Conservation (phyloP, 768 basidiomycete species). For the Lactarius akahatsu region DNA sequence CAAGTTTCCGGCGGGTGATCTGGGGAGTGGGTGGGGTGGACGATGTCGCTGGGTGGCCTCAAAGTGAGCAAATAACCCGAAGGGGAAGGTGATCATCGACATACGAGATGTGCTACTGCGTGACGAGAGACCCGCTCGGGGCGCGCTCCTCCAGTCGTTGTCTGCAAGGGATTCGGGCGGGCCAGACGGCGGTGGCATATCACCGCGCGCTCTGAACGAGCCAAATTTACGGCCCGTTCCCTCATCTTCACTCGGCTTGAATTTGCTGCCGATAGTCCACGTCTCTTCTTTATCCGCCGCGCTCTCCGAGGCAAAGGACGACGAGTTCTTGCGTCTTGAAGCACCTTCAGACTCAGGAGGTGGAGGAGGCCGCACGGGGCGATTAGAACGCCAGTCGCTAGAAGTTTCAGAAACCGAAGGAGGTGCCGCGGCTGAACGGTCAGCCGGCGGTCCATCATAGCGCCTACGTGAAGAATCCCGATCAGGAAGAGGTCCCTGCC, state of each 20-base stretch:
- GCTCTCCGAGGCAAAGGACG: slow-evolving; percentile 48
- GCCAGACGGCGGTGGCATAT: slow-evolving; percentile 50
- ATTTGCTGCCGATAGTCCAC: slow-evolving; percentile 75
- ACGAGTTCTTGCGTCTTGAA: slow-evolving; percentile 56
- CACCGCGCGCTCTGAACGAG: slow-evolving; percentile 46
- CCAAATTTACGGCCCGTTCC: slow-evolving; percentile 26
- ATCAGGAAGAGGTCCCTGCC: slow-evolving; percentile 83
- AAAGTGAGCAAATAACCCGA: slow-evolving; percentile 23
- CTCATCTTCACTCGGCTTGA: slow-evolving; percentile 53
- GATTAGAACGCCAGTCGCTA: slow-evolving; percentile 71
- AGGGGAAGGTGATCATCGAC: slow-evolving; percentile 33
- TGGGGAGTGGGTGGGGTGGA: slow-evolving; percentile 85
- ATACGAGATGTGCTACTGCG: slow-evolving; percentile 62
- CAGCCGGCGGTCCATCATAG: slow-evolving; percentile 52
- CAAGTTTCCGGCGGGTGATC: slow-evolving; percentile 73
- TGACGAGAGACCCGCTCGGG: slow-evolving; percentile 39
- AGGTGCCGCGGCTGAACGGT: slow-evolving; percentile 43
- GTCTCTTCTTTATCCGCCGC: slow-evolving; percentile 76
- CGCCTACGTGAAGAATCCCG: slow-evolving; percentile 66
- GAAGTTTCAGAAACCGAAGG: slow-evolving; percentile 58
- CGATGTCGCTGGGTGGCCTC: slow-evolving; percentile 48
- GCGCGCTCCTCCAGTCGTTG: slow-evolving; percentile 66
- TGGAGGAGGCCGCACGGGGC: slow-evolving; percentile 39
- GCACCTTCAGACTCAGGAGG: slow-evolving; percentile 45
- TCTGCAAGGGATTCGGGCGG: slow-evolving; percentile 52